Conservation (phyloP, 139 green algal genomes). For the Zygnema cylindricum region DNA sequence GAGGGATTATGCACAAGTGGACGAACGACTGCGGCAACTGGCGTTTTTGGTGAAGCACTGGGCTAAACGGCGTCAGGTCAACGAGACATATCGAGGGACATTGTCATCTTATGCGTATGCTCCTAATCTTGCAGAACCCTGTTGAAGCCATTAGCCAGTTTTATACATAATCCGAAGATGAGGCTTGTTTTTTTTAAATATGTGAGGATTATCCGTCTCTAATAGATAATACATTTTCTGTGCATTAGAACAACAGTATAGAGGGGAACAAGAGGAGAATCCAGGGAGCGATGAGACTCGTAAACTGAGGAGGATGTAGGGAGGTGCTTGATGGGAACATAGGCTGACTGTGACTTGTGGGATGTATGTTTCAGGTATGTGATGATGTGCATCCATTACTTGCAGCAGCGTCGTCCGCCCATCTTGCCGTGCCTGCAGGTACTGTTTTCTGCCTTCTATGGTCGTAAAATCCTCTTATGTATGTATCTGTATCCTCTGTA, state of each 20-base stretch:
- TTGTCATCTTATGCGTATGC: conserved; percentile 82
- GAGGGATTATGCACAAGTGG: conserved; percentile 76
- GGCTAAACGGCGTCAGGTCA: conserved; percentile 84
- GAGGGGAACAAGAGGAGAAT: no score
- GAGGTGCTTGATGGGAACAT: background rate
- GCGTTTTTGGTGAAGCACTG: conserved; percentile 90
- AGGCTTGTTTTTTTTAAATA: no score
- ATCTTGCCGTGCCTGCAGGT: conserved; percentile 77
- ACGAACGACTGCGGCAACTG: conserved; percentile 80
- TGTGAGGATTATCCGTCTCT: no score
- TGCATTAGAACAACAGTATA: no score
- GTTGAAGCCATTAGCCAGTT: background rate
- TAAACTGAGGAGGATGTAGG: background rate
- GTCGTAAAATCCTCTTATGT: background rate
- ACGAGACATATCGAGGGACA: conserved; percentile 88
- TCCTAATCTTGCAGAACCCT: no score
- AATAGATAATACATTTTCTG: no score
- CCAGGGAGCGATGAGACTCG: no score
- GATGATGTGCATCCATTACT: conserved; percentile 87
- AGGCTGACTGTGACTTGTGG: no score
- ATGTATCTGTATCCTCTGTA: no score
- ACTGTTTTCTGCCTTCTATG: background rate
- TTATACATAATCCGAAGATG: no score
- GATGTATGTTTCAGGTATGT: conserved; percentile 81
- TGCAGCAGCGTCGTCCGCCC: conserved; percentile 80